A percentile compares a stretch with the other conserved stretches of the same genome.
Conservation (phyloP, 2,329 filamentous ascomycete species). For the Aureobasidium sp. region DNA sequence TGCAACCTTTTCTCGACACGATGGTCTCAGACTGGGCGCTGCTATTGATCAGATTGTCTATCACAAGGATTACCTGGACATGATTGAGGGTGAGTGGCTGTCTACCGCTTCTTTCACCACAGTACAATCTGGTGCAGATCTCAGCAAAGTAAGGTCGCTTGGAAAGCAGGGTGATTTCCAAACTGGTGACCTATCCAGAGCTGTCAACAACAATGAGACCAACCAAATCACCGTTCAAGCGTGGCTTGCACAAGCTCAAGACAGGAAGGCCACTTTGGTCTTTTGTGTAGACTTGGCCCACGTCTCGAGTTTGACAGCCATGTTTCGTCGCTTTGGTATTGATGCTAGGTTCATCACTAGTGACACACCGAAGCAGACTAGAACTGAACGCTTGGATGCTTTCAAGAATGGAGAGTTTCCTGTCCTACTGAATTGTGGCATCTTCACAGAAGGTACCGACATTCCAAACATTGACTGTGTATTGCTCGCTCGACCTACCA, state of each 20-base stretch:
- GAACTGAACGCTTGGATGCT: conserved; percentile 62
- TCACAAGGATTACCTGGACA: conserved; percentile 75
- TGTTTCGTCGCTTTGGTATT: conserved; percentile 69
- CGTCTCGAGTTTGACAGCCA: conserved; percentile 64
- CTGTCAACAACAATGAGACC: conserved; percentile 71
- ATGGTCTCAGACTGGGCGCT: conserved; percentile 72
- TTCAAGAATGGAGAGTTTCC: conserved; percentile 75
- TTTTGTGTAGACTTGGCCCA: conserved; percentile 92
- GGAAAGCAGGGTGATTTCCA: conserved; percentile 78
- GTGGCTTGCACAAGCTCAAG: conserved; percentile 71
- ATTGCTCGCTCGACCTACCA: conserved; percentile 77
- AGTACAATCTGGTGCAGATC: conserved; percentile 72
- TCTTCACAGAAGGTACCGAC: conserved; percentile 96
- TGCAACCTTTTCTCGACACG: conserved; percentile 70
- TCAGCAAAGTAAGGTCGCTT: conserved; percentile 44
- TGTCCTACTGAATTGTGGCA: conserved; percentile 87
- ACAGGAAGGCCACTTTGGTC: conserved; percentile 76
- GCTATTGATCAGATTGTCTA: conserved; percentile 96
- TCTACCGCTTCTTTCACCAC: conserved; percentile 92
- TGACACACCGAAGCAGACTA: conserved; percentile 62
- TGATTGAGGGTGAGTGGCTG: conserved; percentile 87
- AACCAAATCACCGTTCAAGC: conserved; percentile 81
- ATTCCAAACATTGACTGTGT: conserved; percentile 97
- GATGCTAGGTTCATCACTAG: conserved; percentile 85
- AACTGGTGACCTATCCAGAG: conserved; percentile 65